Evolutionary conservation across 108 stramenopile species (phyloP).

Genomic region (Cyclostephanos tholiformis): DNA sequence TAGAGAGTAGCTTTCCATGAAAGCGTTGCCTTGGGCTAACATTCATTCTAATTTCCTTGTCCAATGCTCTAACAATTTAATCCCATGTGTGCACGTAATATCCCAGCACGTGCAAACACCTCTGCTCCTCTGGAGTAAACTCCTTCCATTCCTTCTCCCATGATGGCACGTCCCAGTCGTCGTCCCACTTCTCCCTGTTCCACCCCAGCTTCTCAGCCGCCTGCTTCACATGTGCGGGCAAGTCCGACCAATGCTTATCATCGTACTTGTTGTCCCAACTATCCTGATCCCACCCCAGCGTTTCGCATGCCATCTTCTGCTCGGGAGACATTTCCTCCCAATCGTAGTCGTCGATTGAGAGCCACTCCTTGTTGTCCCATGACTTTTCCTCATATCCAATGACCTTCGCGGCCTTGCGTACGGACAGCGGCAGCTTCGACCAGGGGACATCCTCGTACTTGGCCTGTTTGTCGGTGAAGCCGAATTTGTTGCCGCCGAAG

Average conservation of each 20-base stretch:
- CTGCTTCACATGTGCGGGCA: constrained; percentile 49
- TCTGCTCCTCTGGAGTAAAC: constrained; percentile 25
- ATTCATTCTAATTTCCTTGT: neutral
- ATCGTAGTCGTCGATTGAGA: constrained; percentile 41
- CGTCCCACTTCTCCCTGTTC: constrained; percentile 57
- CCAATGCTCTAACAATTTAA: neutral
- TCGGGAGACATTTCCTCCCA: constrained; percentile 61
- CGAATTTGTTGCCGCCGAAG: neutral
- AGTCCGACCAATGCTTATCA: constrained; percentile 46
- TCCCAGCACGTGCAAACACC: constrained; percentile 35
- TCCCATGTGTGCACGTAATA: constrained; percentile 43
- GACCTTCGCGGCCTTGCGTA: constrained; percentile 50
- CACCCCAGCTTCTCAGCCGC: constrained; percentile 58
- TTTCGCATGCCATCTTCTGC: constrained; percentile 43
- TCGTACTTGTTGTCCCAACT: constrained; percentile 67
- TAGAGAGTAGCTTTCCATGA: no score
- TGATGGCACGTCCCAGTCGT: constrained; percentile 40
- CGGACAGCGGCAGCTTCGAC: constrained; percentile 50
- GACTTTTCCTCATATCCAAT: constrained; percentile 51
- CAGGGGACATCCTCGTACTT: constrained; percentile 57
- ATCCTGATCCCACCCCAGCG: constrained; percentile 60
- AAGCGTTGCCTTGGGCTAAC: neutral
- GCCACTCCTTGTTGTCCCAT: constrained; percentile 51
- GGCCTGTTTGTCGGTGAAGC: constrained; percentile 54
- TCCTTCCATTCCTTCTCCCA: constrained; percentile 38